Percentiles rank a stretch among this genome's conserved stretches.
These are phyloP conservation scores for Botrytis porri DNA, from an alignment of 2,329 filamentous ascomycete genomes.

Conservation along the genomic window DNA sequence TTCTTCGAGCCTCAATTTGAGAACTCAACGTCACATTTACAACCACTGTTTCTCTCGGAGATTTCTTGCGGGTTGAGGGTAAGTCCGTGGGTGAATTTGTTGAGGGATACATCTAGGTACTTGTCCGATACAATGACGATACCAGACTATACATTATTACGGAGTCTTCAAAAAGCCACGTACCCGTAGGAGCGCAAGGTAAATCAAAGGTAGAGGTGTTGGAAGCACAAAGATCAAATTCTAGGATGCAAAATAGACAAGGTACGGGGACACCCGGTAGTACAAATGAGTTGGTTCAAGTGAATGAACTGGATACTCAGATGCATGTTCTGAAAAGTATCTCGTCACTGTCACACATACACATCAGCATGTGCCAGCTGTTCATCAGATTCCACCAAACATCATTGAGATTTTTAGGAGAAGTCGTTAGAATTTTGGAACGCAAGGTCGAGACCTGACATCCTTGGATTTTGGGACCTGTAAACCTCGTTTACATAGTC, in stretches of 20 bases:
- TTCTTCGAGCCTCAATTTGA: background rate
- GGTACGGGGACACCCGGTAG: background rate
- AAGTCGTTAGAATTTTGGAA: background rate
- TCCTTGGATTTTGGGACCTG: background rate
- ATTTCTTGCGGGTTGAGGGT: slow-evolving; percentile 2
- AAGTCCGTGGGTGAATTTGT: background rate
- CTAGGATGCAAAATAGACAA: background rate
- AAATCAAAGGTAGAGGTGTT: background rate
- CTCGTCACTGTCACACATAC: slow-evolving; percentile 2
- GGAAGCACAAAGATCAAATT: background rate
- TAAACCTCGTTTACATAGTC: too few relatives aligned
- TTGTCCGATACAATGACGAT: background rate
- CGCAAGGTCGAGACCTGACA: background rate
- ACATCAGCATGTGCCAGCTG: background rate
- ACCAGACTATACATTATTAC: background rate
- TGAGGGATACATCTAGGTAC: background rate
- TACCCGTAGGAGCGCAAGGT: background rate
- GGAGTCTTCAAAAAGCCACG: background rate
- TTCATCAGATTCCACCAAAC: background rate
- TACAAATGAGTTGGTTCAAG: background rate
- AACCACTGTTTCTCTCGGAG: background rate
- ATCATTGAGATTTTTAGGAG: too few relatives aligned
- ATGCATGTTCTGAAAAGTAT: background rate
- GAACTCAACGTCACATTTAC: background rate
- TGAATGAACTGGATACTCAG: background rate